Conservation (phyloP, 306 rosid species). For the Trifolium dubium region DNA sequence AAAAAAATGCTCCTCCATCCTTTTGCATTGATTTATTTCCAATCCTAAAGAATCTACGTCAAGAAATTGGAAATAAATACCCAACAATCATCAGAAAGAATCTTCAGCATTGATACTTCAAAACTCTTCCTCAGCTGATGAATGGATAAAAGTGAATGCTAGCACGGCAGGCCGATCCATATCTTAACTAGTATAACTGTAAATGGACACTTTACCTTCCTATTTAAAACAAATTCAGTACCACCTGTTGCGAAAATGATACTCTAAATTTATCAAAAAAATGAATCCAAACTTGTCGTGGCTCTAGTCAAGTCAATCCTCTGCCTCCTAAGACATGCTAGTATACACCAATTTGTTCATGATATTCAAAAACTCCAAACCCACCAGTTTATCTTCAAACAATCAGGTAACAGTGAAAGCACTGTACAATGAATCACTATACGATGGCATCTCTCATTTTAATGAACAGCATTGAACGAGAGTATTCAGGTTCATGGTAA, state of each 20-base stretch:
- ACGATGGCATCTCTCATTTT: constrained; percentile 5
- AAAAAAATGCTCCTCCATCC: constrained; percentile 9
- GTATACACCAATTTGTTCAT: background rate
- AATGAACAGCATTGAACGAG: background rate
- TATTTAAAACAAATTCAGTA: background rate
- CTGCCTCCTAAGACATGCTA: background rate
- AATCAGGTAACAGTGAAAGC: constrained; percentile 4
- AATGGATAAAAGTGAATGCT: no score
- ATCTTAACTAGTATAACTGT: background rate
- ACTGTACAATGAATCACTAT: background rate
- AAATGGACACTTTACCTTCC: background rate
- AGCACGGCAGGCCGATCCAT: background rate
- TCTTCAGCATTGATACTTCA: background rate
- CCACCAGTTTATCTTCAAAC: constrained; percentile 16
- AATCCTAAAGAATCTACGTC: background rate
- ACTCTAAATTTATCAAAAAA: no score
- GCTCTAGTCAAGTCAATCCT: background rate
- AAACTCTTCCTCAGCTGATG: background rate
- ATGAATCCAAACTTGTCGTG: background rate
- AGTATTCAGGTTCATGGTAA: background rate
- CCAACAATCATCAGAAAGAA: background rate
- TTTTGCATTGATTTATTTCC: background rate
- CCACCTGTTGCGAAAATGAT: background rate
- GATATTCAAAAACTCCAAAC: background rate
- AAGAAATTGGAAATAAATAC: background rate